Percentiles rank a stretch among this genome's conserved stretches.
Conservation (phyloP, 768 basidiomycete genomes). For the Russula virescens region DNA sequence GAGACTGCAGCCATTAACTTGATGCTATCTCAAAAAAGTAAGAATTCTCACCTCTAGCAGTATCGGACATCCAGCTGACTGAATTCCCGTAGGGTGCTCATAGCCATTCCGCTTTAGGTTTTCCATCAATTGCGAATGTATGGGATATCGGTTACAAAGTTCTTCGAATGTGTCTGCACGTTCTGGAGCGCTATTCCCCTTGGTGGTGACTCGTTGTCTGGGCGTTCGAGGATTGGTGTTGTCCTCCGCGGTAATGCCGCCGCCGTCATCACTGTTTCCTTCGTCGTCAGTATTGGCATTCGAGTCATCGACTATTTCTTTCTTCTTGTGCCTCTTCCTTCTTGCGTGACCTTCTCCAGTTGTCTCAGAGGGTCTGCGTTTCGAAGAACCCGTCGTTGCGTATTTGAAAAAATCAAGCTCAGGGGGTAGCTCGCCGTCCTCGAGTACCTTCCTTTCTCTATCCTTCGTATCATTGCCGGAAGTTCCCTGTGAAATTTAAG, state of each 20-base stretch:
- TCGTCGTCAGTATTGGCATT: constrained; percentile 30
- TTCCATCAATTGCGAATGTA: constrained; percentile 53
- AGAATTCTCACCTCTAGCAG: constrained; percentile 56
- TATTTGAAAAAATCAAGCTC: constrained; percentile 94
- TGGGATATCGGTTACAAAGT: constrained; percentile 50
- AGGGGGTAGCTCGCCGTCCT: constrained; percentile 54
- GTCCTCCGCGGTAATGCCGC: constrained; percentile 26
- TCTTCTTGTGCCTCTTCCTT: constrained; percentile 15
- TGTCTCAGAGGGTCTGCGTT: constrained; percentile 40
- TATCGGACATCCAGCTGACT: constrained; percentile 74
- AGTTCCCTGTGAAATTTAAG: constrained; percentile 27
- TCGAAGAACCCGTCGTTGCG: constrained; percentile 48
- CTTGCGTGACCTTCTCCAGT: constrained; percentile 10
- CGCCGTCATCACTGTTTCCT: constrained; percentile 24
- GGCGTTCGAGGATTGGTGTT: constrained; percentile 28
- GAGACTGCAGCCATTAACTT: constrained; percentile 39
- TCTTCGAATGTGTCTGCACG: constrained; percentile 53
- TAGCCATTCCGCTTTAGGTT: constrained; percentile 62
- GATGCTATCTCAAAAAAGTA: background rate
- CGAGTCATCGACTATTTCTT: constrained; percentile 24
- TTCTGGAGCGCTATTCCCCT: constrained; percentile 64
- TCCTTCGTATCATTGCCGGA: constrained; percentile 26
- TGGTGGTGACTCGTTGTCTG: constrained; percentile 64
- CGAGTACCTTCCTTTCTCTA: constrained; percentile 25
- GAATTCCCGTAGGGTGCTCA: constrained; percentile 70